phyloP scores from a whole-genome alignment of 768 basidiomycete species.

The Amanita brunnescens region DNA sequence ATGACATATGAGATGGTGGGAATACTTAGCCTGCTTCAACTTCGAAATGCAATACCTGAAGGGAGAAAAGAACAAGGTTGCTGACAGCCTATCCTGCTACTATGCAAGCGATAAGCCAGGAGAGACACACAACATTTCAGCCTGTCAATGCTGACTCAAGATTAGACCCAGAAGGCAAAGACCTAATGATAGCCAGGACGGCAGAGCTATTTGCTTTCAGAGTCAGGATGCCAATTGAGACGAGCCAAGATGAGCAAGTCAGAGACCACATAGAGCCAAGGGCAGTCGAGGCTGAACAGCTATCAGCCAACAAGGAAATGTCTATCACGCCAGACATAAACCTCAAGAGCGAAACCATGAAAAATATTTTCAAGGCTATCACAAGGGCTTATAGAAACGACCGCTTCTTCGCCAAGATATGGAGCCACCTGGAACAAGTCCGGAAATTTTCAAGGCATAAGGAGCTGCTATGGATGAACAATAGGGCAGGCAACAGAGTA shows the following conservation, averaged over 20 bases:
- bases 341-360: neutral
- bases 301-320: too few species aligned
- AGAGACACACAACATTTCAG: conserved; percentile 2
- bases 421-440: neutral
- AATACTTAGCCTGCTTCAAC: conserved; percentile 20
- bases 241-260: neutral
- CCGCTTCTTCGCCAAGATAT: neutral
- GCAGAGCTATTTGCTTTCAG: neutral
- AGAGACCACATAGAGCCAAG: neutral
- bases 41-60: conserved; percentile 16
- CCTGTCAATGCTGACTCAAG: conserved; percentile 12
- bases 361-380: neutral
- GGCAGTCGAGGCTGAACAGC: too few species aligned
- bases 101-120: conserved; percentile 14
- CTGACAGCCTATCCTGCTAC: conserved; percentile 21
- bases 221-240: neutral
- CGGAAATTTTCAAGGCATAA: neutral
- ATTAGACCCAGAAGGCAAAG: conserved; percentile 13
- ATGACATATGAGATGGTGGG: conserved; percentile 18
- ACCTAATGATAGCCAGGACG: neutral
- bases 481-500: neutral
- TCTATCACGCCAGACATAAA: neutral
- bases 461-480: neutral
- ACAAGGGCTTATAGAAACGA: neutral
- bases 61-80: conserved; percentile 20